phyloP scores from a whole-genome alignment of 1,284 basidiomycete species.

The Xanthoconium separans region DNA sequence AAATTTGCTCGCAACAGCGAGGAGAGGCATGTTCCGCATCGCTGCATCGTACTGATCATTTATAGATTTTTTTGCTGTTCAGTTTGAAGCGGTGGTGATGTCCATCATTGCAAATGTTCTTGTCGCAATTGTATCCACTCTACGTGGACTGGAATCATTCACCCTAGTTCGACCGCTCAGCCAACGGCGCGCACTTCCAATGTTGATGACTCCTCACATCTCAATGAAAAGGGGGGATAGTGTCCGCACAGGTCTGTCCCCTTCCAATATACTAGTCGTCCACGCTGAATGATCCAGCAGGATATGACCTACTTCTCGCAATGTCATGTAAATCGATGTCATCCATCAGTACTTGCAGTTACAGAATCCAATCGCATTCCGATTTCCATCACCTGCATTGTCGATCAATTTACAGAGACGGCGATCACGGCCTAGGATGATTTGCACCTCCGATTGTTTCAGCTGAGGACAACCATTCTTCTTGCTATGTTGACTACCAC shows the following conservation, averaged over 20 bases:
- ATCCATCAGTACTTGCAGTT: too few species aligned
- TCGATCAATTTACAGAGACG: too few species aligned
- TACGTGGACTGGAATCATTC: constrained; percentile 30
- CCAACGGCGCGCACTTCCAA: constrained; percentile 35
- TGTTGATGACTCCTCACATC: constrained; percentile 30
- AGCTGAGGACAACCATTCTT: not conserved
- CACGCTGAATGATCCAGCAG: not conserved
- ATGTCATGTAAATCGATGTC: not conserved
- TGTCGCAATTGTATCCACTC: constrained; percentile 65
- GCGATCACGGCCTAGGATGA: too few species aligned
- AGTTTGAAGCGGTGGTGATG: constrained; percentile 73
- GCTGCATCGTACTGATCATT: not conserved
- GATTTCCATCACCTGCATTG: too few species aligned
- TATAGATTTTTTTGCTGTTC: constrained; percentile 65
- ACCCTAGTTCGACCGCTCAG: constrained; percentile 29
- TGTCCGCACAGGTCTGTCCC: constrained; percentile 48
- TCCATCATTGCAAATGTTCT: constrained; percentile 75
- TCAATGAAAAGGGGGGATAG: constrained; percentile 38
- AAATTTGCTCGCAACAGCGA: constrained; percentile 64
- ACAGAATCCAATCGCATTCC: too few species aligned
- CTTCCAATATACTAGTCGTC: not conserved
- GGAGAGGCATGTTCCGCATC: constrained; percentile 4
- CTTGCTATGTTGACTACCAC: not conserved
- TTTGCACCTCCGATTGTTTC: too few species aligned
- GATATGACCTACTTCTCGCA: not conserved